A percentile compares a stretch with the other conserved stretches of the same genome.
Evolutionary conservation across 371 early-diverging fungal genomes (phyloP).

Genomic region (Umbelopsis sp.): DNA sequence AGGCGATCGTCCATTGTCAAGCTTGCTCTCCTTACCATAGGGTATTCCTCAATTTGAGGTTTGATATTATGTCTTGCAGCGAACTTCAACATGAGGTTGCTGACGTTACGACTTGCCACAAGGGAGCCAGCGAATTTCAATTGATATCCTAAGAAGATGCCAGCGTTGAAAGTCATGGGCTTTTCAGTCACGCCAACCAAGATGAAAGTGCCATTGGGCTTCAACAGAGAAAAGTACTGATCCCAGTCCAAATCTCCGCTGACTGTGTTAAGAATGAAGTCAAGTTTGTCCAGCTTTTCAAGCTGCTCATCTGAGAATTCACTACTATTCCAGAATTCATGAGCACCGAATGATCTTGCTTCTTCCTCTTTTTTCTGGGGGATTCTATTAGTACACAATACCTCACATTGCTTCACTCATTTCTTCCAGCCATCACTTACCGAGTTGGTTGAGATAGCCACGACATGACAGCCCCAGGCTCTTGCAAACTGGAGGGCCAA

Average conservation of each 20-base stretch:
- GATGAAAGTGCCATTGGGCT: constrained; percentile 49
- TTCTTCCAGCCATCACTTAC: constrained; percentile 29
- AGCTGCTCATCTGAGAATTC: constrained; percentile 40
- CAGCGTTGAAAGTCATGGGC: constrained; percentile 33
- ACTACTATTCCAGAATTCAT: constrained; percentile 49
- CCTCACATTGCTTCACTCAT: neutral
- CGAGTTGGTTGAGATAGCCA: constrained; percentile 33
- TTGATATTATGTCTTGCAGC: constrained; percentile 55
- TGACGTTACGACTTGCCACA: constrained; percentile 47
- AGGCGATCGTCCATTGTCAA: neutral
- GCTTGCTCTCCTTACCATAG: constrained; percentile 22
- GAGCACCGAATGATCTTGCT: constrained; percentile 68
- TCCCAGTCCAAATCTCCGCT: constrained; percentile 50
- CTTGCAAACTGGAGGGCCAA: constrained; percentile 67
- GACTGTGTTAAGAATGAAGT: constrained; percentile 54
- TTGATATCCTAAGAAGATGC: constrained; percentile 36
- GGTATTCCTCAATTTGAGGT: constrained; percentile 51
- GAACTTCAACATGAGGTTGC: constrained; percentile 52
- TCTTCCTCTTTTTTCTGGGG: constrained; percentile 63
- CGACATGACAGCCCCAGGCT: constrained; percentile 62
- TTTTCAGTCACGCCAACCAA: constrained; percentile 58
- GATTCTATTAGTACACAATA: constrained; percentile 26
- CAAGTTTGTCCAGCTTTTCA: constrained; percentile 43
- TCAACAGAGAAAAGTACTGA: constrained; percentile 36
- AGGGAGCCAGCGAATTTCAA: constrained; percentile 44